Evolutionary conservation across 2,329 filamentous ascomycete species (phyloP), one percentile per base, ranked within the genome.

Genomic region (Aspergillus bombycis): DNA sequence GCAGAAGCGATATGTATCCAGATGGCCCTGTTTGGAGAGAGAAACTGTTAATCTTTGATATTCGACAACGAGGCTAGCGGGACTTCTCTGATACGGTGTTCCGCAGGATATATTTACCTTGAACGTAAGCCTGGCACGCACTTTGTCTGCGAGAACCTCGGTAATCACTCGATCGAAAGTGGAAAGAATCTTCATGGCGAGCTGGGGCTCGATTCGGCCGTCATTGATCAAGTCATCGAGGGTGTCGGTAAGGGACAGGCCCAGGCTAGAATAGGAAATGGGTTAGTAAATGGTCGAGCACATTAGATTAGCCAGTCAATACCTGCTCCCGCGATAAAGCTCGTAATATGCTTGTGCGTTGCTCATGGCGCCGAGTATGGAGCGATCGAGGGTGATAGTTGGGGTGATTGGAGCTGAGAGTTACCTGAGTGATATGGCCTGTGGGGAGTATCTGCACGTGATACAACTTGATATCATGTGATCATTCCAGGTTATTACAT

Each of bases 1-100:
- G 83, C 95, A 99, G 86, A 99, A 99, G 71, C 95, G 91, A 83
- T 99, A 99, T 19, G 95, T 98, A 78, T 98, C 94, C 67, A 99
- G 89, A 76, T 96, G 95, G 55, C 95, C 95, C 94, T 97, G 58
- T 30, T 38, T 72, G 54, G 61, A 12, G 57, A 61, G 57, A 58
- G 52, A 43, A 58, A 48, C 48, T 58, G 62, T 73, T 57, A 75
- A 65, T 62, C 32, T 21, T 62, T 21, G 57, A 60, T 19, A 41
- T 52, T 21, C 26, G 26, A 28, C 11, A 48, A 21, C 32, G 30
- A 54, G 9, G 52, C 30, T 36, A n/a, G 28, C 19, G 14, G 14
- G n/a, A 52, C 16, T 26, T 6, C 50, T 32, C 28, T 52, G 4
- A 21, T 28, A 30, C 16, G 19, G 7, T 21, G 52, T 12, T 36